Evolutionary conservation across 495 filamentous ascomycete species (phyloP), one percentile per base, ranked within the genome.

Genomic region (Hyphodiscus hymeniophilus): DNA sequence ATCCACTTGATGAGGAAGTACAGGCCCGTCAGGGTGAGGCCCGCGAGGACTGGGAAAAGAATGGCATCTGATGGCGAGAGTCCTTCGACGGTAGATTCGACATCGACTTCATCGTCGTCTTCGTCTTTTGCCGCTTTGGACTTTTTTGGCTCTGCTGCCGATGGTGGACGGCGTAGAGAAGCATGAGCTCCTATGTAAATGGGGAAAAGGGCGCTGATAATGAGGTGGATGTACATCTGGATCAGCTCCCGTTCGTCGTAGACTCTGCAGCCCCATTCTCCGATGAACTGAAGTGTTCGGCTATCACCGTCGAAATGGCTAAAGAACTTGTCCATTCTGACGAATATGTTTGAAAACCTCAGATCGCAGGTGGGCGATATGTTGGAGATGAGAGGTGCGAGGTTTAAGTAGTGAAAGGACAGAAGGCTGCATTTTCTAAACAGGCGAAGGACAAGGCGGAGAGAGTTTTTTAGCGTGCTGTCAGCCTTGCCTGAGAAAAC

Each of bases 1-100:
- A 94, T 73, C 75, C 82, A 94, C 57, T 94, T 87, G 61, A 97
- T 88, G 43, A 95, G 71, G 57, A 90, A 79, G 65, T 96, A 97
- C 11, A 98, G 72, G 0, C 79, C 82, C 23, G 81, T 72, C 8
- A 98, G 76, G 0, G 82, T 77, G 2, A 66, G 49, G 4, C 82
- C 92, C 7, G 89, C 91, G 28, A 85, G 65, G n/a, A 96, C 53
- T 7, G 92, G 92, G 42, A 96, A 84, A 63, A 92, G 69, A 54
- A 97, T 72, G 26, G 89, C 92, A 66, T 97, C 92, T 0, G 77
- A 82, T 2, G 87, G 83, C 16, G 72, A 68, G 26, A 98, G 65
- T 1, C 85, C 86, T 52, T 95, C 89, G 65, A 87, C 78, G 42
- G 76, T 76, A 46, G 77, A 69, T 7, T 81, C 75, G 4, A 76